phyloP scores from a whole-genome alignment of 2,329 filamentous ascomycete species.

The Hypoxylon sp. region DNA sequence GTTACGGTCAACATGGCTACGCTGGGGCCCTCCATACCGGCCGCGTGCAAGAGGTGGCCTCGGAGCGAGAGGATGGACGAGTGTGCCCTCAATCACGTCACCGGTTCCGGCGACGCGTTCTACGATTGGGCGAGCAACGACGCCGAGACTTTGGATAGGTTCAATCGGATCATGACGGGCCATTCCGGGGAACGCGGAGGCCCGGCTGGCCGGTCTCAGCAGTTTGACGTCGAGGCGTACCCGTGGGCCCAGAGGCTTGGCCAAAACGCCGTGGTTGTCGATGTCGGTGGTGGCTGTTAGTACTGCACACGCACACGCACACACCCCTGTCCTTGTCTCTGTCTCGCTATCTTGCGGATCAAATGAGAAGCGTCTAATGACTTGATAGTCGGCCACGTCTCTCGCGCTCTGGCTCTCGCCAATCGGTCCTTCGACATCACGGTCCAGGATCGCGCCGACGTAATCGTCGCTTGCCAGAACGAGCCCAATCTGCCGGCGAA shows the following conservation, averaged over 20 bases:
- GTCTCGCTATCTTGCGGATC: too few relatives aligned
- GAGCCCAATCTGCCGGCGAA: neutral
- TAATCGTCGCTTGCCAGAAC: neutral
- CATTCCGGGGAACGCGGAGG: neutral
- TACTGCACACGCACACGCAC: too few relatives aligned
- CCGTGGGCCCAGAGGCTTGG: neutral
- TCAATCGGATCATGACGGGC: neutral
- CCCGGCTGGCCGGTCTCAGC: neutral
- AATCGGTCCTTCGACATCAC: slow-evolving; percentile 2
- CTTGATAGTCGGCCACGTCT: neutral
- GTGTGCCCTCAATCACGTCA: neutral
- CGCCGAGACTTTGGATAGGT: neutral
- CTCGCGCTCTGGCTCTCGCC: neutral
- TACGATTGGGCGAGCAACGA: neutral
- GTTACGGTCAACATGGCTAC: neutral
- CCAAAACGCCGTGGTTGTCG: neutral
- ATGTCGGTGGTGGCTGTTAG: neutral
- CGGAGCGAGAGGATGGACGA: neutral
- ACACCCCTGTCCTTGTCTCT: too few relatives aligned
- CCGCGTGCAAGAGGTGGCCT: neutral
- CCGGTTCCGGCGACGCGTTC: neutral
- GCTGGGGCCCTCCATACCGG: neutral
- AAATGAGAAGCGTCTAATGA: too few relatives aligned
- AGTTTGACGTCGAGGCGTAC: neutral
- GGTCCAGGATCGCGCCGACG: neutral